A percentile compares a stretch with the other conserved stretches of the same genome.
Conservation (phyloP, 2,329 filamentous ascomycete species). For the Fusarium sp. region DNA sequence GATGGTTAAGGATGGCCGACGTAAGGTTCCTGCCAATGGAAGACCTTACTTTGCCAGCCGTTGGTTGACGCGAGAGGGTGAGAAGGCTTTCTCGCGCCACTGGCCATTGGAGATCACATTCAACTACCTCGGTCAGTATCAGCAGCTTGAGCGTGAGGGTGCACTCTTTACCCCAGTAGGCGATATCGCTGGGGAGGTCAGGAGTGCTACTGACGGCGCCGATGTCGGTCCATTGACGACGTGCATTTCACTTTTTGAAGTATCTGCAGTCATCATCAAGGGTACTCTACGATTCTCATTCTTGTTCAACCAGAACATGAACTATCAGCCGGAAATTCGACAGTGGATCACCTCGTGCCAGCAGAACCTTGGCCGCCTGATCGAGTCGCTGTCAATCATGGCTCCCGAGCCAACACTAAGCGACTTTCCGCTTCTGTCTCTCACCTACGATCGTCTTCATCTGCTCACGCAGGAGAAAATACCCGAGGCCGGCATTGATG, state of each 20-base stretch:
- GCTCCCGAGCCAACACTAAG: constrained; percentile 23
- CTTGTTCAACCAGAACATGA: constrained; percentile 55
- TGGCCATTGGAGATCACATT: constrained; percentile 44
- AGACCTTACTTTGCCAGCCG: constrained; percentile 38
- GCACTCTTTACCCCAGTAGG: constrained; percentile 39
- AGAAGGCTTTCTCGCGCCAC: constrained; percentile 20
- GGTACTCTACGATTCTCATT: constrained; percentile 58
- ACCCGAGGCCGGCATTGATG: constrained; percentile 13
- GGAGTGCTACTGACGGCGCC: constrained; percentile 21
- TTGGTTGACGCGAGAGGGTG: constrained; percentile 23
- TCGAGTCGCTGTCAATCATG: constrained; percentile 10
- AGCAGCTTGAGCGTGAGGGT: constrained; percentile 45
- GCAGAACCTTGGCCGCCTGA: constrained; percentile 2
- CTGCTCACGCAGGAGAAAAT: constrained; percentile 28
- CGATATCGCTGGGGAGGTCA: constrained; percentile 33
- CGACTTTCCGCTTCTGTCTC: constrained; percentile 31
- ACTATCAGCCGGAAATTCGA: constrained; percentile 53
- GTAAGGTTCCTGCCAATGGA: constrained; percentile 23
- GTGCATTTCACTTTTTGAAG: constrained; percentile 60
- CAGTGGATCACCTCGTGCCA: constrained; percentile 31
- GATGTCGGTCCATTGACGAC: constrained; percentile 23
- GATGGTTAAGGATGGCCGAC: constrained; percentile 35
- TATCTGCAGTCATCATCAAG: constrained; percentile 57
- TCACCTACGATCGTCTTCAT: constrained; percentile 32
- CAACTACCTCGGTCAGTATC: constrained; percentile 46